These are phyloP conservation scores for Xylaria telfairii DNA, from an alignment of 495 filamentous ascomycete species.

Conservation along the genomic window DNA sequence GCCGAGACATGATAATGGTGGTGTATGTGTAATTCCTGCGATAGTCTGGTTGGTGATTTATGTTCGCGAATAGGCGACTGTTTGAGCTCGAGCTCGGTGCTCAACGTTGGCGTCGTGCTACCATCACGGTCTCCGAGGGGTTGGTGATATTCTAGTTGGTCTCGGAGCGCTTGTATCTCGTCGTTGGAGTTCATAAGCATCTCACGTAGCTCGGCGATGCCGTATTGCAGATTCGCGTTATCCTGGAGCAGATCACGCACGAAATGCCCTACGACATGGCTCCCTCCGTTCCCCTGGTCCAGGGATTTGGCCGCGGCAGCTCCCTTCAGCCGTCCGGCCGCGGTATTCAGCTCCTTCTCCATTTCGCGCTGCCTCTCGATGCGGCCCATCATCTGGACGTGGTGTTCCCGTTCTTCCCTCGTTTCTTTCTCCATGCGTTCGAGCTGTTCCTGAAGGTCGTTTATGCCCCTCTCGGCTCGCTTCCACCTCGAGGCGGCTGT, in stretches of 20 bases:
- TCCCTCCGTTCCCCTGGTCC: conserved; percentile 58
- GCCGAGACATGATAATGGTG: conserved; percentile 83
- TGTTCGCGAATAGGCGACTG: conserved; percentile 42
- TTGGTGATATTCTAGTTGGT: conserved; percentile 83
- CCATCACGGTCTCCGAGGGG: conserved; percentile 56
- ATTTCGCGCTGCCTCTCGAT: conserved; percentile 79
- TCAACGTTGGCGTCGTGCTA: conserved; percentile 60
- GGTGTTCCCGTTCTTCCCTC: conserved; percentile 78
- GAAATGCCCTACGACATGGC: conserved; percentile 83
- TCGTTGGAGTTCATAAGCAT: conserved; percentile 93
- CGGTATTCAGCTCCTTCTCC: conserved; percentile 76
- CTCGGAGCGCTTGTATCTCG: conserved; percentile 84
- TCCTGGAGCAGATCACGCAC: conserved; percentile 95
- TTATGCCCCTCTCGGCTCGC: conserved; percentile 76
- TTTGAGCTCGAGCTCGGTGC: conserved; percentile 70
- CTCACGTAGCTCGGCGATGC: conserved; percentile 87
- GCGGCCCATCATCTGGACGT: conserved; percentile 78
- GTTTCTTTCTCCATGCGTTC: conserved; percentile 89
- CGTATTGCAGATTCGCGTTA: conserved; percentile 89
- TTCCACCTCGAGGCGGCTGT: conserved; percentile 82
- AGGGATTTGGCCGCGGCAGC: conserved; percentile 71
- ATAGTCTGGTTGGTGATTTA: conserved; percentile 48
- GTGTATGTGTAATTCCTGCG: conserved; percentile 85
- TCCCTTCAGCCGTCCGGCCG: conserved; percentile 77
- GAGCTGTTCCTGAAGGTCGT: conserved; percentile 80